A percentile compares a stretch with the other conserved stretches of the same genome.
Conservation (phyloP, 148 eudicot species). For the Camellia japonica region DNA sequence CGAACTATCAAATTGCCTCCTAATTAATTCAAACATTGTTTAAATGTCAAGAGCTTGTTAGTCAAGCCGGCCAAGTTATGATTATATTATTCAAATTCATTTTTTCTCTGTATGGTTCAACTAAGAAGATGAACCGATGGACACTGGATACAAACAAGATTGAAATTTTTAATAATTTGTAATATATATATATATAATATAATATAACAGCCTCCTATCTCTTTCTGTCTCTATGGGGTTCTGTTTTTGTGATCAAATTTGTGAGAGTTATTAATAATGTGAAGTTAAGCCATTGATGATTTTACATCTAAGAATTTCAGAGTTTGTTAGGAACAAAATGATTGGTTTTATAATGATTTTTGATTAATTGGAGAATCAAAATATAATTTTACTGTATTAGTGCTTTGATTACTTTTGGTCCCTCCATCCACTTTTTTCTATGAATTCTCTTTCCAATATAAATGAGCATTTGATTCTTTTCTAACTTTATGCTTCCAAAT, state of each 20-base stretch:
- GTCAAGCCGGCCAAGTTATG: not conserved
- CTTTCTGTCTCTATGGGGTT: too few relatives aligned
- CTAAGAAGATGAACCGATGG: not conserved
- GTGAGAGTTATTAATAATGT: not conserved
- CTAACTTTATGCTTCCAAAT: not conserved
- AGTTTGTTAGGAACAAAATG: not conserved
- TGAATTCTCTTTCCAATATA: not conserved
- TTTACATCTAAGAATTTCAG: not conserved
- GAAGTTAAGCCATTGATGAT: not conserved
- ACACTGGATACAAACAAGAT: not conserved
- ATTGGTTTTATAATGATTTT: not conserved
- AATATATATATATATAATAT: not conserved
- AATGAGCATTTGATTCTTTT: constrained; percentile 1
- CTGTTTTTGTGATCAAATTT: not conserved
- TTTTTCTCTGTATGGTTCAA: not conserved
- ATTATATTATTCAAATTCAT: not conserved
- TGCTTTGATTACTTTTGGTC: not conserved
- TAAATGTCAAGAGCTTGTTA: not conserved
- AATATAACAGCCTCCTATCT: not conserved
- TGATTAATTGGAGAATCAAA: not conserved
- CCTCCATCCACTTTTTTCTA: not conserved
- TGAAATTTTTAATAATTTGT: not conserved
- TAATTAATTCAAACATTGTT: not conserved
- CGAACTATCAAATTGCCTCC: not conserved
- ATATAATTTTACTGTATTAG: not conserved